Evolutionary conservation across 768 basidiomycete species (phyloP), one percentile per base, ranked within the genome.

Genomic region (Austroboletus festivus): DNA sequence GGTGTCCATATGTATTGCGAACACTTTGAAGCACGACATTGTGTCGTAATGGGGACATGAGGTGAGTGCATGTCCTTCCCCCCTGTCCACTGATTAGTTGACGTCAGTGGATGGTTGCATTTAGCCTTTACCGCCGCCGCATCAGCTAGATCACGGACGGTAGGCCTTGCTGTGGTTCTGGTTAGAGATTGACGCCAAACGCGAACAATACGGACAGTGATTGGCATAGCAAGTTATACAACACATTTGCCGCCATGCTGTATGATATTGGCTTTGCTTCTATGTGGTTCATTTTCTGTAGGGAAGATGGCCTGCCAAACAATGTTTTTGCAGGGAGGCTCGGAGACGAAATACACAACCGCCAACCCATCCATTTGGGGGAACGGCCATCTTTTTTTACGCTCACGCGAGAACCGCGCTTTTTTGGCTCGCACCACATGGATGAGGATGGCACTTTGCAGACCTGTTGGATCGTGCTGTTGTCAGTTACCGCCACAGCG

Each of bases 61-160:
- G 68, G 68, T 9, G 34, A 22, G 52, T 59, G 59, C 63, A 54
- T 69, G 67, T 53, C 31, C 12, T 12, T 12, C 12, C 12, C 12
- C 28, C 12, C 28, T 28, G 28, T 28, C 28, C 28, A n/a, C n/a
- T n/a, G 44, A 53, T 52, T 22, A 42, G 23, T 52, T 56, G 52
- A 47, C 44, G 53, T 52, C 51, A 57, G 48, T 53, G 51, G 59
- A n/a, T 51, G 45, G 42, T 44, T 31, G 47, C 48, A 53, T 51
- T 56, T 68, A 58, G 48, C 42, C 53, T 68, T 52, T 43, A 19
- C 45, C 46, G n/a, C n/a, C n/a, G n/a, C n/a, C n/a, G n/a, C n/a
- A 56, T 65, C 52, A 35, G 39, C 40, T 40, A 47, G 51, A 50
- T 62, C 42, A 38, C 22, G 35, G 21, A 53, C 54, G 61, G 53